These are phyloP conservation scores for Aureobasidium pullulans DNA, from an alignment of 2,329 filamentous ascomycete species.

Conservation along the genomic window DNA sequence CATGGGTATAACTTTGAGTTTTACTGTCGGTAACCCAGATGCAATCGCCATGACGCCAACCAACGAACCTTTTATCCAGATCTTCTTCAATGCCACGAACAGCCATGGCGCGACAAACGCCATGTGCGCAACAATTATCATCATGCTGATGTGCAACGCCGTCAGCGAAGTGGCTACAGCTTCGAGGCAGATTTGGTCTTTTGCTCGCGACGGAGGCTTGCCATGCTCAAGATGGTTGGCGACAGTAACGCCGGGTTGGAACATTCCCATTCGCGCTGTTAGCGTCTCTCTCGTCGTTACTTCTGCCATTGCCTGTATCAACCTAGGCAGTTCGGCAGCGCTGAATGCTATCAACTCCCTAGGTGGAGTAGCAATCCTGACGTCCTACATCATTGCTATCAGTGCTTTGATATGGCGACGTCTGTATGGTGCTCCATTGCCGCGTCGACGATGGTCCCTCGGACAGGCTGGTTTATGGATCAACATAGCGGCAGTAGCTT, in stretches of 20 bases:
- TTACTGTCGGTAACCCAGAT: conserved; percentile 28
- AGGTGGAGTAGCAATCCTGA: conserved; percentile 31
- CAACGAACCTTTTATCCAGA: conserved; percentile 27
- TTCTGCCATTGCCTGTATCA: conserved; percentile 28
- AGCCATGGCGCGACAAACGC: conserved; percentile 26
- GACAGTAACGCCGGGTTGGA: conserved; percentile 17
- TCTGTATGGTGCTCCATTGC: conserved; percentile 27
- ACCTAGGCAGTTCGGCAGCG: conserved; percentile 30
- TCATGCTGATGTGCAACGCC: conserved; percentile 25
- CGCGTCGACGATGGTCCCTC: conserved; percentile 32
- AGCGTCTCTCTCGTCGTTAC: conserved; percentile 20
- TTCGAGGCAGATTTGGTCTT: conserved; percentile 33
- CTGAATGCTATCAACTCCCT: conserved; percentile 37
- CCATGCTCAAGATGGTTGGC: conserved; percentile 9
- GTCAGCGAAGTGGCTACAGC: conserved; percentile 32
- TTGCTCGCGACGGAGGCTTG: conserved; percentile 31
- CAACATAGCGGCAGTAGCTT: conserved; percentile 32
- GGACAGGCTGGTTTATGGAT: conserved; percentile 32
- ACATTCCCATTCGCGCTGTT: conserved; percentile 22
- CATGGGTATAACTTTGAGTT: conserved; percentile 27
- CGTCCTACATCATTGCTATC: conserved; percentile 34
- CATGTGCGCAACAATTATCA: conserved; percentile 27
- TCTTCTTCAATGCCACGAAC: conserved; percentile 31
- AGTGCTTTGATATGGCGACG: conserved; percentile 31
- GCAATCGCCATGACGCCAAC: conserved; percentile 19